Percentiles rank a stretch among this genome's conserved stretches.
Conservation (phyloP, 768 basidiomycete genomes). For the Tremella yokohamensis region DNA sequence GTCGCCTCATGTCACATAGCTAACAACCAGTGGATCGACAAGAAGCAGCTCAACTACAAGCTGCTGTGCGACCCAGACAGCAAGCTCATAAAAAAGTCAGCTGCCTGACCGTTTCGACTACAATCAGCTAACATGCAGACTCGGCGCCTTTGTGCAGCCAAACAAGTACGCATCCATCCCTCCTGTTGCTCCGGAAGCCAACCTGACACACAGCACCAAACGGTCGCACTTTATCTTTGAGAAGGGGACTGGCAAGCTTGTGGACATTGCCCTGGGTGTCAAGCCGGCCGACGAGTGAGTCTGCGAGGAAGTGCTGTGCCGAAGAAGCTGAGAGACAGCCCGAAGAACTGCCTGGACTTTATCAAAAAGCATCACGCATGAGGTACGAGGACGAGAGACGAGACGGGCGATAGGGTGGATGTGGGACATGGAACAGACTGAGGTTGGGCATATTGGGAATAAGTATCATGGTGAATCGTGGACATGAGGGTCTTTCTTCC, state of each 20-base stretch:
- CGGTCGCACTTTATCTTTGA: constrained; percentile 92
- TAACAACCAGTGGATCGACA: constrained; percentile 44
- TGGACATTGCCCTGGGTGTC: constrained; percentile 79
- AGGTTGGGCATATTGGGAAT: too few species aligned
- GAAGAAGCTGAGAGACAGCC: constrained; percentile 54
- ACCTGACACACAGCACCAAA: constrained; percentile 61
- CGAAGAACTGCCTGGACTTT: constrained; percentile 65
- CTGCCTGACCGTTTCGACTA: background rate
- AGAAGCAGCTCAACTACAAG: constrained; percentile 82
- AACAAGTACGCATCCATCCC: constrained; percentile 56
- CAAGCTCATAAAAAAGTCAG: constrained; percentile 59
- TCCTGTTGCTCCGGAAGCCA: background rate
- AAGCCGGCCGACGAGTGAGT: constrained; percentile 69
- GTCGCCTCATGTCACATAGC: constrained; percentile 13
- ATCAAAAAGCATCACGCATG: constrained; percentile 56
- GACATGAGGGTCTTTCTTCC: too few species aligned
- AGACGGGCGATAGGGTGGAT: too few species aligned
- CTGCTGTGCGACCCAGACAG: constrained; percentile 86
- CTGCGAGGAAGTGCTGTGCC: background rate
- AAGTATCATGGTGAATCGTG: too few species aligned
- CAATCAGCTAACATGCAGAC: constrained; percentile 50
- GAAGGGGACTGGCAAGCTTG: constrained; percentile 74
- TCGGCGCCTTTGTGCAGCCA: constrained; percentile 67
- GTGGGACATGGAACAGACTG: too few species aligned
- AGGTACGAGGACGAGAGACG: too few species aligned